These are phyloP conservation scores for Amanita pseudoporphyria DNA, from an alignment of 768 basidiomycete genomes.

Conservation along the genomic window DNA sequence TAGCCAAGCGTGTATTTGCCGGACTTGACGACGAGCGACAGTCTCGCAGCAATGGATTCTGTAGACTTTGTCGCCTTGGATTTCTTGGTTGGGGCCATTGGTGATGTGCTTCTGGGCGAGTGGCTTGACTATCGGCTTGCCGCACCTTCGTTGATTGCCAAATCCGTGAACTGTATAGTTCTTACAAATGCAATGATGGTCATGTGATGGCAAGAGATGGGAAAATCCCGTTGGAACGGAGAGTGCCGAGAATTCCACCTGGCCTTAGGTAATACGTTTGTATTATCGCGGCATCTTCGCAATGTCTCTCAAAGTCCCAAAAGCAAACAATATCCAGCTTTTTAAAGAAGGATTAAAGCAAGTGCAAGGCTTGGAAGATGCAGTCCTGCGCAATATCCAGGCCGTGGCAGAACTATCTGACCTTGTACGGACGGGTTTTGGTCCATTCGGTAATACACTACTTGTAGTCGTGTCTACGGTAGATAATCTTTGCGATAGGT, in stretches of 20 bases:
- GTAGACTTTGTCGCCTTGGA: constrained; percentile 89
- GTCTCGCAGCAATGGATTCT: constrained; percentile 88
- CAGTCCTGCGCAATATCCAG: constrained; percentile 93
- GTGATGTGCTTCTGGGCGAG: constrained; percentile 15
- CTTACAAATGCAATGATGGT: constrained; percentile 7
- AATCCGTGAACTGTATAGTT: constrained; percentile 22
- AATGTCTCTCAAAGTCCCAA: constrained; percentile 95
- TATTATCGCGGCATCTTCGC: constrained; percentile 8
- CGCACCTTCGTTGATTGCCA: constrained; percentile 10
- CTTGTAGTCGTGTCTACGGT: constrained; percentile 1
- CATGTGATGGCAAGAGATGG: too few species aligned
- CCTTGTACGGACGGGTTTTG: constrained; percentile 93
- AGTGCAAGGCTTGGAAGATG: constrained; percentile 88
- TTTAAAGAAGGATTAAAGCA: constrained; percentile 91
- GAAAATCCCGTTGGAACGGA: too few species aligned
- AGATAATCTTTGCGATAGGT: constrained; percentile 34
- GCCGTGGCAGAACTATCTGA: constrained; percentile 93
- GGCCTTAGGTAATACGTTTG: too few species aligned
- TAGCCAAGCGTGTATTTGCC: constrained; percentile 96
- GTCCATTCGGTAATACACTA: constrained; percentile 73
- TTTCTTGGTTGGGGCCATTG: constrained; percentile 94
- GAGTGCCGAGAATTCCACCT: too few species aligned
- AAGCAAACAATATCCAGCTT: constrained; percentile 77
- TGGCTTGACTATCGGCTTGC: constrained; percentile 14
- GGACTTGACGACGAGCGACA: constrained; percentile 96